Evolutionary conservation across 2,329 filamentous ascomycete genomes (phyloP).

Genomic region (Sclerotinia minor): DNA sequence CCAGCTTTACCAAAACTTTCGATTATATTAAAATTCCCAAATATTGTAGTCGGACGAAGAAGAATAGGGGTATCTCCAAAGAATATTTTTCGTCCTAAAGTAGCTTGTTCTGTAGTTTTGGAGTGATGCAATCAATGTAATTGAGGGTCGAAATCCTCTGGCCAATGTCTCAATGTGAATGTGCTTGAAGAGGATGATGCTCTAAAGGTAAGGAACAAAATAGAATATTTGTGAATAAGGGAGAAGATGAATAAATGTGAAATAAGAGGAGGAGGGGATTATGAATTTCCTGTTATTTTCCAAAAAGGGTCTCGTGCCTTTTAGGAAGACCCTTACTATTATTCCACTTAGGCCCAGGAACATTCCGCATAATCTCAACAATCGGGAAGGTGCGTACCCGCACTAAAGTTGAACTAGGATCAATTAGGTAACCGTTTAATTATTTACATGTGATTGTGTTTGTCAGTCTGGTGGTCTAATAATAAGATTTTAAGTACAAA

Average conservation of each 20-base stretch:
- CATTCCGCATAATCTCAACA: slow-evolving; percentile 18
- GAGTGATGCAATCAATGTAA: not conserved
- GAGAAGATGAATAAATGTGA: not conserved
- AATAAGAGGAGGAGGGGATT: not conserved
- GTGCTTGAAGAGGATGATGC: not conserved
- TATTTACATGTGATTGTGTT: slow-evolving; percentile 13
- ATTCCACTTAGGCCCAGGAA: slow-evolving; percentile 14
- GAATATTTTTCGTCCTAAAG: not conserved
- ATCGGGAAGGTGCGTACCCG: not conserved
- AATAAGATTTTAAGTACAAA: not conserved
- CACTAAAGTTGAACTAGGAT: not conserved
- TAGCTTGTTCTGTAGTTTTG: not conserved
- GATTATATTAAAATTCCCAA: not conserved
- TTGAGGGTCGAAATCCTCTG: not conserved
- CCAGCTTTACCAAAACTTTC: not conserved
- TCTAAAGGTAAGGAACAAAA: not conserved
- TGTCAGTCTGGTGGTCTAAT: not conserved
- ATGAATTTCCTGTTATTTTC: slow-evolving; percentile 8
- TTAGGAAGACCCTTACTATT: slow-evolving; percentile 8
- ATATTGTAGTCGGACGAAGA: not conserved
- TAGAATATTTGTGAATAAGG: not conserved
- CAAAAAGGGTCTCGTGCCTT: slow-evolving; percentile 10
- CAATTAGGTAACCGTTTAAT: slow-evolving; percentile 12
- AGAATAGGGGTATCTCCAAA: not conserved
- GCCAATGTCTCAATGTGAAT: not conserved